Conservation (phyloP, 257 asterid genomes). For the Solanum habrochaites region DNA sequence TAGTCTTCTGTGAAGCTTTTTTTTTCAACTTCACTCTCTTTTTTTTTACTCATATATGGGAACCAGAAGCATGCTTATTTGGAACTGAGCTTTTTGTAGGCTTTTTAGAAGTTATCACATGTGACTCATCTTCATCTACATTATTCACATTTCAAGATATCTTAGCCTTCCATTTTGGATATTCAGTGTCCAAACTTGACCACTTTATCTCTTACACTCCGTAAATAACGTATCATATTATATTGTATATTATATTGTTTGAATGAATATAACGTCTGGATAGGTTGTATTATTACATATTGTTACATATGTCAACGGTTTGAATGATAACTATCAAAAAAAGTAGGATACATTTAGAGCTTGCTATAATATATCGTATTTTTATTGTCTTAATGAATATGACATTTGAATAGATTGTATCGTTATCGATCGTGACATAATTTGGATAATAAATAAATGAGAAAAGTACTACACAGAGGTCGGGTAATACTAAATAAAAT, state of each 20-base stretch:
- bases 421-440: background rate
- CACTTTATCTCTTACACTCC: background rate
- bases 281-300: background rate
- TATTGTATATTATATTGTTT: no score
- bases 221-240: no score
- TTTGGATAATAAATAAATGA: no score
- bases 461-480: no score
- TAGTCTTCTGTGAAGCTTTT: constrained; percentile 19
- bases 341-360: background rate
- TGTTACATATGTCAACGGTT: no score
- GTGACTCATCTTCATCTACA: constrained; percentile 12
- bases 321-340: no score
- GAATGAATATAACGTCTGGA: no score
- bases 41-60: background rate
- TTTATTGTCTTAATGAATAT: background rate
- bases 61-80: constrained; percentile 31
- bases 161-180: background rate
- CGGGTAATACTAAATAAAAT: no score
- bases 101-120: constrained; percentile 14
- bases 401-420: no score
- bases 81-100: constrained; percentile 22
- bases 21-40: background rate
- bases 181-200: background rate
- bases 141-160: background rate
- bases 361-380: no score